Percentiles rank a stretch among this genome's conserved stretches.
These are phyloP conservation scores for Nemania sp. DNA, from an alignment of 2,329 filamentous ascomycete species.

Conservation along the genomic window DNA sequence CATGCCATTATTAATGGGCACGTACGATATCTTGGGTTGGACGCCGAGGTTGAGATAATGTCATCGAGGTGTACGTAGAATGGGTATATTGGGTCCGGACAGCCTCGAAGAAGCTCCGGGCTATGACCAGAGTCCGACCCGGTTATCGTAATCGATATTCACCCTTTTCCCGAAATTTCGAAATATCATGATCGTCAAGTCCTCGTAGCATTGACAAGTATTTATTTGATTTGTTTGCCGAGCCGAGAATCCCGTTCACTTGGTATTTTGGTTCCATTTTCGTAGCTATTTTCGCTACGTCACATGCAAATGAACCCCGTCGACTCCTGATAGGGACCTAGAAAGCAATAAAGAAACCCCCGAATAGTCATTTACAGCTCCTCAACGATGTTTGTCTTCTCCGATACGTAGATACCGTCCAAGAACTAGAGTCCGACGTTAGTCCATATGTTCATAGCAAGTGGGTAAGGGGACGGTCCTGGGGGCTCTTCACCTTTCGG, in stretches of 20 bases:
- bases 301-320: slow-evolving; percentile 66
- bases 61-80: slow-evolving; percentile 15
- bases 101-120: slow-evolving; percentile 10
- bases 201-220: slow-evolving; percentile 7
- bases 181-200: slow-evolving; percentile 17
- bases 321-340: slow-evolving; percentile 64
- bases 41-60: background rate
- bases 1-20: no score
- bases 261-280: slow-evolving; percentile 42
- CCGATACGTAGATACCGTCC: slow-evolving; percentile 99
- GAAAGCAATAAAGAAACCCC: slow-evolving; percentile 62
- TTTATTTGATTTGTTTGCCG: slow-evolving; percentile 21
- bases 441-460: slow-evolving; percentile 15
- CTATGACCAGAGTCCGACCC: slow-evolving; percentile 6
- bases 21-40: background rate
- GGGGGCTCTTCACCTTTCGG: slow-evolving; percentile 75
- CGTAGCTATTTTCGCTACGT: slow-evolving; percentile 53
- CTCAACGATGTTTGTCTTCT: slow-evolving; percentile 93
- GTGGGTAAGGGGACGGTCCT: background rate
- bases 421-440: slow-evolving; percentile 72
- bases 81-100: slow-evolving; percentile 15
- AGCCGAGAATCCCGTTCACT: slow-evolving; percentile 30
- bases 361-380: slow-evolving; percentile 56
- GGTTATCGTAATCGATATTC: slow-evolving; percentile 15
- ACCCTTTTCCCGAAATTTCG: slow-evolving; percentile 10